These are phyloP conservation scores for Leptodermis oblonga DNA, from an alignment of 257 asterid species.

Conservation along the genomic window DNA sequence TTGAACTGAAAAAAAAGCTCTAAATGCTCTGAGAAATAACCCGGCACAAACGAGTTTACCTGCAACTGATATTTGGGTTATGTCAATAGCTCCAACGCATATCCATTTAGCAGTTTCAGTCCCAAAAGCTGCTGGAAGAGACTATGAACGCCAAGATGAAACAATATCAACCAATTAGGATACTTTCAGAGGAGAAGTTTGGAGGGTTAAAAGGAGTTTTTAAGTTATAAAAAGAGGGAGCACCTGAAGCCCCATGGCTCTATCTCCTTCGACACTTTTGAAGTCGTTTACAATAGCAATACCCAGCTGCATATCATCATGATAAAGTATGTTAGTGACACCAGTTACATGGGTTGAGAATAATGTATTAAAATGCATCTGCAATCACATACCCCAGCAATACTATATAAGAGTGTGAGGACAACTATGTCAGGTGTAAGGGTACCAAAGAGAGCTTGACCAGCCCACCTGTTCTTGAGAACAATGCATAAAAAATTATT, in stretches of 20 bases:
- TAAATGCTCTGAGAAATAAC: neutral
- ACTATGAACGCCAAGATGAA: slow-evolving; percentile 40
- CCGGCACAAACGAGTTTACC: slow-evolving; percentile 37
- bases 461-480: slow-evolving; percentile 82
- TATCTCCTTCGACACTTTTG: slow-evolving; percentile 95
- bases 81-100: slow-evolving; percentile 94
- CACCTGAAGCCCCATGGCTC: slow-evolving; percentile 93
- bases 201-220: neutral
- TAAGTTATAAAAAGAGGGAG: slow-evolving; percentile 10
- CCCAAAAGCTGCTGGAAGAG: slow-evolving; percentile 97
- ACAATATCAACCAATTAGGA: slow-evolving; percentile 10
- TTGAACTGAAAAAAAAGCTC: neutral
- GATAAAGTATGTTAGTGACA: neutral
- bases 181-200: neutral
- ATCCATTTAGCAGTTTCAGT: slow-evolving; percentile 97
- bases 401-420: slow-evolving; percentile 80
- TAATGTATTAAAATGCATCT: slow-evolving; percentile 1
- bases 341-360: neutral
- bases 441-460: slow-evolving; percentile 96
- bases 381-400: slow-evolving; percentile 73
- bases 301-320: slow-evolving; percentile 58
- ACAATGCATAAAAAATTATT: neutral
- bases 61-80: slow-evolving; percentile 91
- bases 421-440: slow-evolving; percentile 80
- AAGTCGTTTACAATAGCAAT: slow-evolving; percentile 95